A percentile compares a stretch with the other conserved stretches of the same genome.
phyloP scores from a whole-genome alignment of 371 early-diverging fungal species.

The Zychaea mexicana region DNA sequence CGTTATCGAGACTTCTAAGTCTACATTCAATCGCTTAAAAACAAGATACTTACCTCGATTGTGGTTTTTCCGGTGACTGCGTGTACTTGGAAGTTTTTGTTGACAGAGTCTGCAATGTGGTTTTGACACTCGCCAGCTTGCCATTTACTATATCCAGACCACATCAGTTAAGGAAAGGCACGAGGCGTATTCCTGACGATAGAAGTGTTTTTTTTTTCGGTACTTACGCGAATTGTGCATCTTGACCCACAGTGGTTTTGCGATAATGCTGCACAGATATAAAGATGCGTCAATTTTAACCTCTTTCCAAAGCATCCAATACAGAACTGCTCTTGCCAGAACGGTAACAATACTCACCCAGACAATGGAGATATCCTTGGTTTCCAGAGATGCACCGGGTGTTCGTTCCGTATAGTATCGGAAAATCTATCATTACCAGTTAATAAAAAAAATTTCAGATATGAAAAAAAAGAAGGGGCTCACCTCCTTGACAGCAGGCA shows the following conservation, averaged over 20 bases:
- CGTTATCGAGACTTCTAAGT: too few species aligned
- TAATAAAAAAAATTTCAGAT: slow-evolving; percentile 15
- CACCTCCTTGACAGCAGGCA: slow-evolving; percentile 77
- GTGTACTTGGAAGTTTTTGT: slow-evolving; percentile 87
- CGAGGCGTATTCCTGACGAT: too few species aligned
- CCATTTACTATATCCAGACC: slow-evolving; percentile 58
- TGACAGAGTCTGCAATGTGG: slow-evolving; percentile 82
- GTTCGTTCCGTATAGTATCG: slow-evolving; percentile 91
- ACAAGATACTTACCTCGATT: slow-evolving; percentile 88
- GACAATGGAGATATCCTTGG: slow-evolving; percentile 82
- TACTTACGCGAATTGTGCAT: slow-evolving; percentile 62
- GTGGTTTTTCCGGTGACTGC: slow-evolving; percentile 91
- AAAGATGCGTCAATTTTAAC: neutral
- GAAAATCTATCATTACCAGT: slow-evolving; percentile 83
- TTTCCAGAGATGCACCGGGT: slow-evolving; percentile 82
- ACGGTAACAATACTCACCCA: slow-evolving; percentile 66
- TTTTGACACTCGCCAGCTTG: slow-evolving; percentile 91
- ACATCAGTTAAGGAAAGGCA: too few species aligned
- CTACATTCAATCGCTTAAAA: too few species aligned
- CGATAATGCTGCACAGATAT: slow-evolving; percentile 66
- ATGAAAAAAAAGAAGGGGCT: slow-evolving; percentile 53
- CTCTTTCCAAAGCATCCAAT: too few species aligned
- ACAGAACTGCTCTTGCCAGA: too few species aligned
- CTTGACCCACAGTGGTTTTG: slow-evolving; percentile 79
- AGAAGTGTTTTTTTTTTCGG: too few species aligned